Base-by-base conservation (phyloP, 2,329 filamentous ascomycete species). In the Penicillium sumatraense region DNA sequence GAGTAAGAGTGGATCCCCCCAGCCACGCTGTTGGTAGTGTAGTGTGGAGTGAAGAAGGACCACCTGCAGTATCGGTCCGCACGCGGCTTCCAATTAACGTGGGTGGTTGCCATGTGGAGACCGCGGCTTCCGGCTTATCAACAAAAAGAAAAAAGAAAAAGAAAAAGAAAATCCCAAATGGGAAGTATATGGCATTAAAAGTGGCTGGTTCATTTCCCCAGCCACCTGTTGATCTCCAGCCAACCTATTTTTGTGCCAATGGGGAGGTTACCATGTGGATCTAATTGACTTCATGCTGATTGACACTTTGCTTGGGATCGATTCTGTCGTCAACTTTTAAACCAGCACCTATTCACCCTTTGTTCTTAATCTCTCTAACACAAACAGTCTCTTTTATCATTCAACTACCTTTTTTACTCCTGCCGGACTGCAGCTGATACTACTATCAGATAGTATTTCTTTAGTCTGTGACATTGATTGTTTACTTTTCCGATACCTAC, bases 141-240 rank as follows among this genome's bases (percentile, higher is more conserved):
- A 57, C 36, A 44, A 27, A n/a, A 36, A 31, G 48, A 48, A 54
- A 35, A 42, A n/a, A n/a, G n/a, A n/a, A n/a, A n/a, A n/a, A n/a
- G n/a, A n/a, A n/a, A n/a, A n/a, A n/a, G n/a, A n/a, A n/a, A n/a
- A n/a, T n/a, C n/a, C n/a, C n/a, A n/a, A n/a, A n/a, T n/a, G n/a
- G n/a, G n/a, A n/a, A n/a, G n/a, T n/a, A n/a, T n/a, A n/a, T n/a
- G n/a, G n/a, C n/a, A n/a, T n/a, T n/a, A n/a, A n/a, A 42, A 38
- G 51, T 52, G 58, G 49, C 55, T 60, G 57, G 54, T 33, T 21
- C 47, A 36, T 49, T 27, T 57, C 31, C 60, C 63, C 63, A 66
- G 62, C 63, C 63, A 58, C 60, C 46, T 4, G 58, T 50, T 50
- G 54, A 61, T 62, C 56, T 18, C 63, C 63, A 66, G 63, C 63